Evolutionary conservation across 2,329 filamentous ascomycete genomes (phyloP).

Genomic region (Lasiodiplodia hormozganensis): DNA sequence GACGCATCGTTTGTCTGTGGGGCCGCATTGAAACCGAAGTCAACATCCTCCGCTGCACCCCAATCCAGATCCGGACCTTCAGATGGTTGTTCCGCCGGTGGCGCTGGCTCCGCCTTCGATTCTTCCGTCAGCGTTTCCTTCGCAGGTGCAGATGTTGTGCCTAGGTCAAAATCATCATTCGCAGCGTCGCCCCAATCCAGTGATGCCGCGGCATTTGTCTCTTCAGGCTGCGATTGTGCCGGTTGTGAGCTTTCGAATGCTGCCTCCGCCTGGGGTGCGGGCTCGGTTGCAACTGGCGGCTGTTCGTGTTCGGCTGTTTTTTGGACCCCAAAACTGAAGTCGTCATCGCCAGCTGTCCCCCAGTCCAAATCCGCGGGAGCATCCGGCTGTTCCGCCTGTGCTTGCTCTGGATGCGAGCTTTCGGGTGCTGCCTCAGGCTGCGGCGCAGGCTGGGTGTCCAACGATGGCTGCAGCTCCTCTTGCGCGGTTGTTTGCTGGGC

Average conservation of each 20-base stretch:
- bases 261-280: background rate
- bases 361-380: constrained; percentile 28
- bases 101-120: background rate
- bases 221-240: background rate
- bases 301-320: background rate
- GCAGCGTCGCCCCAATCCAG: constrained; percentile 45
- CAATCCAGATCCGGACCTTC: constrained; percentile 26
- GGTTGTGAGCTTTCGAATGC: background rate
- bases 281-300: background rate
- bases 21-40: constrained; percentile 13
- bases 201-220: background rate
- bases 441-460: background rate
- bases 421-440: background rate
- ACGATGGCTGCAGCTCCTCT: background rate
- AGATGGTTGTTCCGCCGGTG: background rate
- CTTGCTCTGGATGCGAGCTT: background rate
- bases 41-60: constrained; percentile 14
- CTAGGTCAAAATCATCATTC: constrained; percentile 38
- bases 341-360: constrained; percentile 31
- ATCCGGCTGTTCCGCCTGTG: background rate
- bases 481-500: background rate
- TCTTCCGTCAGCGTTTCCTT: background rate
- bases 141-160: background rate
- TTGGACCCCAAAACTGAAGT: constrained; percentile 15
- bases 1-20: constrained; percentile 15